Percentiles rank a stretch among this genome's conserved stretches.
Evolutionary conservation across 495 filamentous ascomycete species (phyloP).

Genomic region (Alectoria sarmentosa): DNA sequence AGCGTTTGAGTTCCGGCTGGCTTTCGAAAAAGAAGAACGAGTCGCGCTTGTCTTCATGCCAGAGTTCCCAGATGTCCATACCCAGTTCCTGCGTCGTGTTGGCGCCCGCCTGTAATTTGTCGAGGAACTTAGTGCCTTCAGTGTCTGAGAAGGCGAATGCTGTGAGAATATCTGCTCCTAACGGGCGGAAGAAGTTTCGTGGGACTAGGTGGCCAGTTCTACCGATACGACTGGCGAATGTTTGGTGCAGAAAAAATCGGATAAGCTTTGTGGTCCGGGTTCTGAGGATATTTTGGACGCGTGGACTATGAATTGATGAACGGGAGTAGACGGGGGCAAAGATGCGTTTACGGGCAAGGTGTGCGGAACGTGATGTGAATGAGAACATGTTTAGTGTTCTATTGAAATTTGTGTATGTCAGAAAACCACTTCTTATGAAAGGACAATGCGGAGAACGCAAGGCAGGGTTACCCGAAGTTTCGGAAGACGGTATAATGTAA

Average conservation of each 20-base stretch:
- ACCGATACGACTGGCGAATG: neutral
- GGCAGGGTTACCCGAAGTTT: constrained; percentile 20
- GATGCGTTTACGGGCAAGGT: constrained; percentile 15
- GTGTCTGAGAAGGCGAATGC: constrained; percentile 23
- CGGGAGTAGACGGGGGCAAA: constrained; percentile 20
- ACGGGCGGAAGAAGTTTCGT: constrained; percentile 18
- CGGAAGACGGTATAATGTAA: constrained; percentile 18
- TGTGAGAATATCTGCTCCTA: constrained; percentile 20
- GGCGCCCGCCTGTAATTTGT: constrained; percentile 10
- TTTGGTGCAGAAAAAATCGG: constrained; percentile 5
- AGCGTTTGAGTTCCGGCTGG: constrained; percentile 15
- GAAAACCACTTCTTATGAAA: neutral
- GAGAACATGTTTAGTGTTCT: constrained; percentile 24
- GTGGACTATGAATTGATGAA: constrained; percentile 8
- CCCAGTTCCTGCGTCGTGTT: constrained; percentile 18
- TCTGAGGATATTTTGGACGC: constrained; percentile 18
- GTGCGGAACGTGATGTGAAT: constrained; percentile 10
- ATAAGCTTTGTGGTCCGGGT: constrained; percentile 11
- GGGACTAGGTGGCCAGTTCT: constrained; percentile 11
- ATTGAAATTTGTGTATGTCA: neutral
- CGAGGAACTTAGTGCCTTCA: constrained; percentile 17
- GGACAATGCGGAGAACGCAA: neutral
- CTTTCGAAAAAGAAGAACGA: constrained; percentile 22
- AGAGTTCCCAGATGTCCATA: constrained; percentile 19
- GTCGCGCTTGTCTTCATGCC: constrained; percentile 21